phyloP scores from a whole-genome alignment of 2,329 filamentous ascomycete genomes.

The Neofusicoccum cordaticola region DNA sequence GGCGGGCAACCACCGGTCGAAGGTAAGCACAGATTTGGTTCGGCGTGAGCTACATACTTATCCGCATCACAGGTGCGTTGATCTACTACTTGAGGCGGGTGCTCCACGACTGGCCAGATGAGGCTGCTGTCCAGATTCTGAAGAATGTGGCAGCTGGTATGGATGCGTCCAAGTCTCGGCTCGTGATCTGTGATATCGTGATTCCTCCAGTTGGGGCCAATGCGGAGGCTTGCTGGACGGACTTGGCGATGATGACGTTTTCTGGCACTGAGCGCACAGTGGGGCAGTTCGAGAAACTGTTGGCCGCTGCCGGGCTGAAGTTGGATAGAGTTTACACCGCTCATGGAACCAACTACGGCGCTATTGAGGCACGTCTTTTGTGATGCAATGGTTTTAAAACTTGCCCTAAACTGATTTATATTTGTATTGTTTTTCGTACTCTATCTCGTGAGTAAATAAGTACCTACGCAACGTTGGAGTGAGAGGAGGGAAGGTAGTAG shows the following conservation, averaged over 20 bases:
- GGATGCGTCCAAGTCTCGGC: not conserved
- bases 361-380: not conserved
- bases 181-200: not conserved
- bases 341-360: not conserved
- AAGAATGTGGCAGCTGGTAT: not conserved
- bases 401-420: too few species aligned
- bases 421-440: too few species aligned
- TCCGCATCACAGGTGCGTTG: not conserved
- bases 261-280: not conserved
- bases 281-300: not conserved
- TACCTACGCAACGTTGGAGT: too few species aligned
- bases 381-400: too few species aligned
- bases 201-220: not conserved
- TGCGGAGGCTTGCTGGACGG: not conserved
- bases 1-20: slow-evolving; percentile 27
- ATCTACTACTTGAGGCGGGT: not conserved
- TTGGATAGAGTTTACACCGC: not conserved
- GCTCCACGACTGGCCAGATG: not conserved
- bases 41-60: not conserved
- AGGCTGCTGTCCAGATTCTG: not conserved
- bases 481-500: too few species aligned
- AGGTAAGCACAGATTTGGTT: slow-evolving; percentile 11
- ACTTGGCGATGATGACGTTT: not conserved
- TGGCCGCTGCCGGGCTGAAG: not conserved
- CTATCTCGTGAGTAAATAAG: too few species aligned